Percentiles rank a stretch among this genome's conserved stretches.
Evolutionary conservation across 495 filamentous ascomycete species (phyloP).

Genomic region (Aspergillus affinis): DNA sequence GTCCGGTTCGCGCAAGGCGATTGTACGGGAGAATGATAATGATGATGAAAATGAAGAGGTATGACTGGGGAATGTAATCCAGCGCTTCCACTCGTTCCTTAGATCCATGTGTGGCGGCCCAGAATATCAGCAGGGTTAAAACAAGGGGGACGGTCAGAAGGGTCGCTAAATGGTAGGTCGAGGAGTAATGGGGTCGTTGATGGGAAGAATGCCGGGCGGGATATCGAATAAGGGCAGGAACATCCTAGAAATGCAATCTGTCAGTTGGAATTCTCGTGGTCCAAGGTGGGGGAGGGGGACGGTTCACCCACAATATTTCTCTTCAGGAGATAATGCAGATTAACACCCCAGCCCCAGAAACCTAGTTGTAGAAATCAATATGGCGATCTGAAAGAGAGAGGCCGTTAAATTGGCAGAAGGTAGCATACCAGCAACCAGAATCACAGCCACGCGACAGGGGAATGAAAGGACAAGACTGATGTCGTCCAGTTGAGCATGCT

Average conservation of each 20-base stretch:
- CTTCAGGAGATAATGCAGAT: slow-evolving; percentile 76
- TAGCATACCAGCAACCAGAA: slow-evolving; percentile 71
- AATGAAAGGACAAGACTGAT: slow-evolving; percentile 85
- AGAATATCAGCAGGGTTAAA: slow-evolving; percentile 75
- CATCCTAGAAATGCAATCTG: slow-evolving; percentile 52
- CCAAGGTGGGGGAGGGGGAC: slow-evolving; percentile 7
- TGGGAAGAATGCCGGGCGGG: slow-evolving; percentile 62
- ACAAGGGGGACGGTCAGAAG: slow-evolving; percentile 68
- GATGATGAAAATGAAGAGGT: slow-evolving; percentile 66
- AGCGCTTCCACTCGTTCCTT: slow-evolving; percentile 65
- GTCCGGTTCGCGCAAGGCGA: slow-evolving; percentile 67
- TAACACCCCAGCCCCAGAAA: slow-evolving; percentile 88
- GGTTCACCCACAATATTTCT: slow-evolving; percentile 63
- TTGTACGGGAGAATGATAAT: slow-evolving; percentile 74
- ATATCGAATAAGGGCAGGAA: slow-evolving; percentile 77
- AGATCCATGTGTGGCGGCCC: slow-evolving; percentile 70
- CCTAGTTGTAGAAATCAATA: slow-evolving; percentile 47
- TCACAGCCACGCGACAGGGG: slow-evolving; percentile 75
- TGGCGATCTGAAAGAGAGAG: neutral
- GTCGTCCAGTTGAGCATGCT: slow-evolving; percentile 77
- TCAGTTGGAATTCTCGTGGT: slow-evolving; percentile 19
- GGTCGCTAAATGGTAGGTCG: slow-evolving; percentile 78
- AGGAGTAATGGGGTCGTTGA: slow-evolving; percentile 70
- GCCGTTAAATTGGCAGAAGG: neutral
- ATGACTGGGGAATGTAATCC: slow-evolving; percentile 78